These are phyloP conservation scores for Russula ochroleuca DNA, from an alignment of 768 basidiomycete species.

Conservation along the genomic window DNA sequence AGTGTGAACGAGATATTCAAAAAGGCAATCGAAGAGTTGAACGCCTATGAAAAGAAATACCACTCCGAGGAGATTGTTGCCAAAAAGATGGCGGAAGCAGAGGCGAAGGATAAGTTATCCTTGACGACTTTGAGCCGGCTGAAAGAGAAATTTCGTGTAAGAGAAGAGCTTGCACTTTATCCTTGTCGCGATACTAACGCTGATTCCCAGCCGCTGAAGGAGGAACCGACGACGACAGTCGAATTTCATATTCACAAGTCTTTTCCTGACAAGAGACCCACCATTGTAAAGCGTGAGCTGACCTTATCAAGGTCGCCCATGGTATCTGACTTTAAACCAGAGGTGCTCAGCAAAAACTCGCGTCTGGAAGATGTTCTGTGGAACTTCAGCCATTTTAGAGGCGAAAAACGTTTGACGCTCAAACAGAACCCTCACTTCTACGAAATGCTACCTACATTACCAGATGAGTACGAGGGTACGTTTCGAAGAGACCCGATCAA, in stretches of 20 bases:
- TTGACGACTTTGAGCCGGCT: neutral
- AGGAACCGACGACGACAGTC: neutral
- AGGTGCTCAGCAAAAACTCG: constrained; percentile 4
- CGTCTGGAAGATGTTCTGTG: constrained; percentile 10
- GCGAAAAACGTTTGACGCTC: constrained; percentile 7
- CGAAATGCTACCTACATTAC: neutral
- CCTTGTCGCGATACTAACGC: neutral
- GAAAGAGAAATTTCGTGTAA: neutral
- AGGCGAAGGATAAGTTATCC: neutral
- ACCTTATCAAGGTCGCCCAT: neutral
- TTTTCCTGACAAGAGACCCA: neutral
- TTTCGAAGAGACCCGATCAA: constrained; percentile 5
- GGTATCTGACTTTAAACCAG: constrained; percentile 2
- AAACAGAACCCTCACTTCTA: constrained; percentile 23
- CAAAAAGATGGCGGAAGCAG: neutral
- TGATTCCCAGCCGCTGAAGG: neutral
- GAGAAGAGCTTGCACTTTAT: neutral
- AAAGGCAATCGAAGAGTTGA: neutral
- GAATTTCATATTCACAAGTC: neutral
- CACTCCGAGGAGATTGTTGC: neutral
- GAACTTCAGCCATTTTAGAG: constrained; percentile 17
- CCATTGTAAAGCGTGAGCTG: neutral
- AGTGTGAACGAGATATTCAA: constrained; percentile 1
- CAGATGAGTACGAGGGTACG: neutral
- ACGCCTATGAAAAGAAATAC: neutral